Base-by-base conservation (phyloP, 2,329 filamentous ascomycete genomes). In the Trichoderma brevicompactum region DNA sequence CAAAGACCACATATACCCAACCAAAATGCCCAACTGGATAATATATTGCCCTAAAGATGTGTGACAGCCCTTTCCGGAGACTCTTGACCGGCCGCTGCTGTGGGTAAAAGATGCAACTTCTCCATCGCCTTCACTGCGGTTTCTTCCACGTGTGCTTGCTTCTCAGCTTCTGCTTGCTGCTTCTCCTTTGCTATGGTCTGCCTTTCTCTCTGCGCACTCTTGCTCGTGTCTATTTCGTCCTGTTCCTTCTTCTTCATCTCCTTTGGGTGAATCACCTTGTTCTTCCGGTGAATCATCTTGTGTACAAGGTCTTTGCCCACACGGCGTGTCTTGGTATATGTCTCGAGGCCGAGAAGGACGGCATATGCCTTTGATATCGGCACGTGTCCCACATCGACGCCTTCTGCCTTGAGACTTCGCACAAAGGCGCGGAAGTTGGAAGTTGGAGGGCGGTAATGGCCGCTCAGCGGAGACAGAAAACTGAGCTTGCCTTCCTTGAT, bases 341-440 rank as follows among this genome's bases (percentile, higher is more conserved):
- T 85, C 79, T 97, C 93, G 5, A 97, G 81, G 0, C 94, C 94
- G 0, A 94, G 85, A 0, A 97, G 82, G 0, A 96, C 87, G 0
- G 91, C 89, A 73, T 96, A 97, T 1, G 89, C 90, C 71, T 92
- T 89, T 48, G 89, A 92, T 52, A 96, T 91, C 17, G 88, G 90
- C 10, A 96, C 88, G 32, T 86, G 88, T 13, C 84, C 87, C 85
- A 94, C 91, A 75, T 97, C 93, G 0, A 90, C 92, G 1, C 90
- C 90, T 38, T 85, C 85, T 0, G 89, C 87, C 70, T 88, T 87
- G 5, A 97, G 81, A 8, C 83, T 88, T 67, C 88, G 86, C 2
- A 96, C 85, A 72, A 97, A 96, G 1, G 89, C 88, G 36, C 90
- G 87, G 73, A 97, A 96, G 74, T 94, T 96, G 67, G 87, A 85